Percentiles rank a stretch among this genome's conserved stretches.
phyloP scores from a whole-genome alignment of 768 basidiomycete genomes.

The Mycena albidolilacea region DNA sequence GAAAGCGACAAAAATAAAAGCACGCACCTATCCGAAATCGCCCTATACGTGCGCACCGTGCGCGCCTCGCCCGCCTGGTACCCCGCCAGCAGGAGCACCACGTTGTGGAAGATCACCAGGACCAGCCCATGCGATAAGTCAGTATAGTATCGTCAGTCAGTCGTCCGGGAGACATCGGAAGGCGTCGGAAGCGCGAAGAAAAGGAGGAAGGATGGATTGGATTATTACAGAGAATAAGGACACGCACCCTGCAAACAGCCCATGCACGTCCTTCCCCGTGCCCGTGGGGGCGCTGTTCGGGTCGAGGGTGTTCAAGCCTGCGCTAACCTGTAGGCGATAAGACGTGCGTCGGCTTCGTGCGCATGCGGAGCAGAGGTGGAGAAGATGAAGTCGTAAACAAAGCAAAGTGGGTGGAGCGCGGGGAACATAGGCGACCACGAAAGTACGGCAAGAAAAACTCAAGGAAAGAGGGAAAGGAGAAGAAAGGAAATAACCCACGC shows the following conservation, averaged over 20 bases:
- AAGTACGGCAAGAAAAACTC: neutral
- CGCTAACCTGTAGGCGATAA: conserved; percentile 20
- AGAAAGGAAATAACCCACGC: conserved; percentile 64
- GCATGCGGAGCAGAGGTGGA: neutral
- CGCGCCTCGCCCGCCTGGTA: conserved; percentile 82
- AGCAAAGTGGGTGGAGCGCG: neutral
- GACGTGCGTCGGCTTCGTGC: no score
- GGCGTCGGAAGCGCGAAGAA: neutral
- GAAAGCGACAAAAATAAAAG: neutral
- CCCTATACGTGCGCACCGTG: conserved; percentile 73
- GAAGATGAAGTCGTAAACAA: neutral
- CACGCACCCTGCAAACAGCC: conserved; percentile 81
- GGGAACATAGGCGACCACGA: no score
- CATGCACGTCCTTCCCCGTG: conserved; percentile 77
- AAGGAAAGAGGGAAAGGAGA: neutral
- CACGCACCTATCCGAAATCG: conserved; percentile 74
- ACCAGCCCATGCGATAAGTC: conserved; percentile 62
- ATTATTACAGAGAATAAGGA: neutral
- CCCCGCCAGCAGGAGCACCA: conserved; percentile 78
- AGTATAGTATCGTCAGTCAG: neutral
- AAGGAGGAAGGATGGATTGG: neutral
- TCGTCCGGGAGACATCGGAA: neutral
- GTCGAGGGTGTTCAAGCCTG: conserved; percentile 18
- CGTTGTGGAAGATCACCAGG: conserved; percentile 85
- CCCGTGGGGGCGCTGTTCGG: conserved; percentile 40